phyloP scores from a whole-genome alignment of 345 rosid species.

The Citrus maxima region DNA sequence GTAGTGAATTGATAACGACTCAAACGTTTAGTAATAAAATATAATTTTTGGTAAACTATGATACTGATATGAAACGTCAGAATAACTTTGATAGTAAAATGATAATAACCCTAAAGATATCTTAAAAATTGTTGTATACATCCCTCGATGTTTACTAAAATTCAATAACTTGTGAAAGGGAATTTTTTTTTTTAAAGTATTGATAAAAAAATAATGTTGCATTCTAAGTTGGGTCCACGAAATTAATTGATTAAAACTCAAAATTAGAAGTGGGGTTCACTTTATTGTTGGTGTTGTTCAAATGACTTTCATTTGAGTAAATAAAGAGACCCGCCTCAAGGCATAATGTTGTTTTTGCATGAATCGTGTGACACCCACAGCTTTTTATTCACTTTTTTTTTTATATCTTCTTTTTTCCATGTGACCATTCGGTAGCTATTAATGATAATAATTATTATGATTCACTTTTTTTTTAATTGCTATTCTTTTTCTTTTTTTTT shows the following conservation, averaged over 20 bases:
- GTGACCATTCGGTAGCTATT: constrained; percentile 16
- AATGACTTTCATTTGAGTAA: background rate
- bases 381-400: constrained; percentile 22
- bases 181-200: background rate
- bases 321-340: constrained; percentile 7
- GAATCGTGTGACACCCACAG: constrained; percentile 26
- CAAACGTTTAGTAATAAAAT: too few species aligned
- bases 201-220: background rate
- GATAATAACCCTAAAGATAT: too few species aligned
- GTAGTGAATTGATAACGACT: too few species aligned
- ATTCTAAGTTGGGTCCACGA: background rate
- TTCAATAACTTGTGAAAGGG: too few species aligned
- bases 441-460: constrained; percentile 9
- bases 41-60: accelerated
- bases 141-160: too few species aligned
- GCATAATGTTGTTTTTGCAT: constrained; percentile 27
- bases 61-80: too few species aligned
- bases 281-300: background rate
- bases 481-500: background rate
- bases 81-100: too few species aligned
- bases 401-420: constrained; percentile 25
- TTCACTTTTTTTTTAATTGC: background rate
- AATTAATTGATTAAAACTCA: background rate
- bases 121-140: too few species aligned
- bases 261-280: background rate